These are phyloP conservation scores for Cladosporium sp. DNA, from an alignment of 2,329 filamentous ascomycete species.

Conservation along the genomic window DNA sequence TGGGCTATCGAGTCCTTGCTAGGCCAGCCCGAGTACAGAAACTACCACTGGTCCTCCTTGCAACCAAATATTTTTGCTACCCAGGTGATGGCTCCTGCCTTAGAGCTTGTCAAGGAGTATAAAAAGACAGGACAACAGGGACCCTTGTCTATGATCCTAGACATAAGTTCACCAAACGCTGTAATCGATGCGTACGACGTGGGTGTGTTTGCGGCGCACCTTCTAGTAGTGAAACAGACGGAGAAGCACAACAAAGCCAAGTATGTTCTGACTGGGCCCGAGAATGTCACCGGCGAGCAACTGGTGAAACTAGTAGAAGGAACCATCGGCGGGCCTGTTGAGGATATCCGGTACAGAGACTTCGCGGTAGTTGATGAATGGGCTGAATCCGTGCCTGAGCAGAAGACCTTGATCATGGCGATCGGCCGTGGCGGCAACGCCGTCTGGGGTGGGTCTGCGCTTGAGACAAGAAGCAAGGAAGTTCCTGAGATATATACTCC, in stretches of 20 bases:
- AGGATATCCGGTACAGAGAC: slow-evolving; percentile 20
- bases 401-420: not conserved
- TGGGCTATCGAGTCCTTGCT: slow-evolving; percentile 43
- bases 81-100: slow-evolving; percentile 24
- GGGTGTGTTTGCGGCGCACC: slow-evolving; percentile 34
- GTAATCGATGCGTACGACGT: slow-evolving; percentile 27
- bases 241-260: slow-evolving; percentile 31
- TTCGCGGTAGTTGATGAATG: slow-evolving; percentile 29
- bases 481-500: slow-evolving; percentile 30
- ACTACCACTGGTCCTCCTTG: slow-evolving; percentile 38
- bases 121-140: slow-evolving; percentile 33
- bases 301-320: slow-evolving; percentile 35
- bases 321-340: slow-evolving; percentile 26
- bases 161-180: slow-evolving; percentile 30
- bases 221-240: slow-evolving; percentile 30
- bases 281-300: slow-evolving; percentile 36
- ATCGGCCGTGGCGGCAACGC: not conserved
- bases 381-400: not conserved
- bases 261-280: slow-evolving; percentile 40
- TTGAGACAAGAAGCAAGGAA: not conserved
- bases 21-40: slow-evolving; percentile 32
- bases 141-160: slow-evolving; percentile 27
- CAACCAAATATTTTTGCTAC: slow-evolving; percentile 35
- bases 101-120: slow-evolving; percentile 32
- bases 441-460: not conserved